phyloP scores from a whole-genome alignment of 2,329 filamentous ascomycete species.

The Epichloe sibirici region DNA sequence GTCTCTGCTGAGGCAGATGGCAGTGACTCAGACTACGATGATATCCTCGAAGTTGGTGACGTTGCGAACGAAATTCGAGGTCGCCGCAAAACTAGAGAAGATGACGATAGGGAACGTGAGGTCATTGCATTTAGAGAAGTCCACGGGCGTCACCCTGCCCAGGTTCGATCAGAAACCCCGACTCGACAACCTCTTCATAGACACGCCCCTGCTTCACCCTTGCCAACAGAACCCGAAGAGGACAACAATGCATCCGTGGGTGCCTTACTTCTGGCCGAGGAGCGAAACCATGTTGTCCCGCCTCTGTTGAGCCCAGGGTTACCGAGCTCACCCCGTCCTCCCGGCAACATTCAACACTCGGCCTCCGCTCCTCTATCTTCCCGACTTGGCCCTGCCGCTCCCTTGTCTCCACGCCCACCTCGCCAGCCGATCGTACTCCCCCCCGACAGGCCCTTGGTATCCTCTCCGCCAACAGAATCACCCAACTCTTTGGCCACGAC shows the following conservation, averaged over 20 bases:
- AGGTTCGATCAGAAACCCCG: conserved; percentile 26
- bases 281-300: conserved; percentile 22
- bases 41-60: conserved; percentile 58
- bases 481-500: conserved; percentile 2
- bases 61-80: conserved; percentile 52
- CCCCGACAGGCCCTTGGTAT: conserved; percentile 53
- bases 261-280: conserved; percentile 33
- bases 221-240: not conserved
- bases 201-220: not conserved
- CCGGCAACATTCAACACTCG: conserved; percentile 34
- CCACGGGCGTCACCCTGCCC: conserved; percentile 59
- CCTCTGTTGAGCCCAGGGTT: conserved; percentile 47
- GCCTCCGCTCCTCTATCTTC: conserved; percentile 56
- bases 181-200: not conserved
- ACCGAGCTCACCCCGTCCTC: conserved; percentile 47
- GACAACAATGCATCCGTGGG: conserved; percentile 30
- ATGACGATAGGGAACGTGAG: conserved; percentile 73
- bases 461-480: conserved; percentile 22
- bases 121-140: conserved; percentile 53
- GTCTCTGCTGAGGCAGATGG: conserved; percentile 41
- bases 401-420: conserved; percentile 60
- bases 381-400: conserved; percentile 30
- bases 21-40: conserved; percentile 74
- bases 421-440: conserved; percentile 63
- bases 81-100: conserved; percentile 71